Evolutionary conservation across 768 basidiomycete genomes (phyloP), one percentile per base, ranked within the genome.

Genomic region (Leccinum disarticulatum): DNA sequence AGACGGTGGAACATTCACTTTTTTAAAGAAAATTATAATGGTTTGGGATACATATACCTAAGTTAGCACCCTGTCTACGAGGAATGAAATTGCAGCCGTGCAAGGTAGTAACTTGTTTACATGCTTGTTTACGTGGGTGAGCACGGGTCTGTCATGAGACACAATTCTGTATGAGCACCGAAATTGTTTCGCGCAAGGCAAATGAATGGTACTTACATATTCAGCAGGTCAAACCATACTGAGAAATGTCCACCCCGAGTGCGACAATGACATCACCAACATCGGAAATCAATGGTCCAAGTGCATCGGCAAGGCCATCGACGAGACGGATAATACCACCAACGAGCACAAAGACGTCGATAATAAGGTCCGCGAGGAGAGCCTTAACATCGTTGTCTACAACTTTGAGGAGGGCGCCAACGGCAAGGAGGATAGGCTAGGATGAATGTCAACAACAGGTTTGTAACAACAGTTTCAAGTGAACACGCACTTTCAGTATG

Each of bases 351-450:
- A 41, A 41, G 9, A 41, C 17, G 28, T 9, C 43, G 13, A 52
- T 55, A 15, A 76, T 62, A 1, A 70, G 31, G 8, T 47, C 60
- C 15, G 31, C 41, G 25, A 56, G 49, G 3, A 56, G 30, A 4
- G n/a, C 27, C 7, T 17, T 27, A 3, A 52, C 33, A 1, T 52
- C 54, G 2, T 13, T 33, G 11, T 17, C 36, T 6, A 41, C 1
- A 19, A n/a, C 17, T 1, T 53, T 10, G n/a, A 77, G 57, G 52
- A 73, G 60, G 19, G 56, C 52, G 5, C 66, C 61, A 53, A 71
- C 55, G 15, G 70, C 73, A 22, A 41, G 53, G 62, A 77, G 66
- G 59, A 75, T 47, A 10, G 67, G 30, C 74, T 76, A 46, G 9
- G 4, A 47, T 10, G 10, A 17, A 30, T 28, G 7, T 62, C 7